These are phyloP conservation scores for Sarocladiaceae sp. DNA, from an alignment of 2,329 filamentous ascomycete genomes.

Conservation along the genomic window DNA sequence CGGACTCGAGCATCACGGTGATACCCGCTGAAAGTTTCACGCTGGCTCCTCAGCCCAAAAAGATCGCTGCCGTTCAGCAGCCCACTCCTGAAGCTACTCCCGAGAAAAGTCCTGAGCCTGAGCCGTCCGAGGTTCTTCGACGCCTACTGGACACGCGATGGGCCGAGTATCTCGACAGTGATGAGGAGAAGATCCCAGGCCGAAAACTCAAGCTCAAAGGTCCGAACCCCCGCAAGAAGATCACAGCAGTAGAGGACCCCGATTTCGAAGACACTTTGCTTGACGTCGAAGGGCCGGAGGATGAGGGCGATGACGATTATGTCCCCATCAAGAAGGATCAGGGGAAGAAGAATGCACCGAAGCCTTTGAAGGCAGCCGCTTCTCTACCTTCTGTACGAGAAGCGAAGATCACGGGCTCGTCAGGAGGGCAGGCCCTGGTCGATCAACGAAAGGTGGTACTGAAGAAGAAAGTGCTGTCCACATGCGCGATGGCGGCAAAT, in stretches of 20 bases:
- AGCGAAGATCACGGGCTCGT: no score
- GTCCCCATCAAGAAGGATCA: neutral
- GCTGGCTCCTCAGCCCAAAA: no score
- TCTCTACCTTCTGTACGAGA: no score
- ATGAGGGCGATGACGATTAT: slow-evolving; percentile 5
- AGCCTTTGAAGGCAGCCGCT: neutral
- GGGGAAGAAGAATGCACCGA: neutral
- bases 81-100: neutral
- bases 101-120: no score
- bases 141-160: neutral
- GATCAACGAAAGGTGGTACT: no score
- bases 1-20: no score
- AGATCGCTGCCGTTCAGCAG: neutral
- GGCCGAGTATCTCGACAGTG: neutral
- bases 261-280: neutral
- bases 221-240: neutral
- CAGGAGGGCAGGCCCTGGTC: no score
- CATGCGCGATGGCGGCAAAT: no score
- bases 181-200: neutral
- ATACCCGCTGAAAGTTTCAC: no score
- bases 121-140: neutral
- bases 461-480: no score
- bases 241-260: neutral
- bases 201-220: neutral
- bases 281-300: neutral